Base-by-base conservation (phyloP, 1,139 yeast species). In the Nadsonia starkeyi-henricii region DNA sequence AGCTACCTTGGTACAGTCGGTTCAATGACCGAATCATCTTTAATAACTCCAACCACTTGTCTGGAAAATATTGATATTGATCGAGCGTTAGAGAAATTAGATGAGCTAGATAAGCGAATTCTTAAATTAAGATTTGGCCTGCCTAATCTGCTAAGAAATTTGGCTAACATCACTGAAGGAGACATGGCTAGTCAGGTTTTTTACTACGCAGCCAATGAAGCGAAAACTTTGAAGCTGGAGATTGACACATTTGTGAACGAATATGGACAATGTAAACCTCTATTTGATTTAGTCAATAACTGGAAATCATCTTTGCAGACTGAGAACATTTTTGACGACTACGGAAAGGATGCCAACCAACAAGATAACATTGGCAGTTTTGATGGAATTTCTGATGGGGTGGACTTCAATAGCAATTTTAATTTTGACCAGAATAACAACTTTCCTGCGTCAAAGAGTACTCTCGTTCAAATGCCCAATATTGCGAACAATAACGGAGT, bases 151-250 rank as follows among this genome's bases (percentile, higher is more conserved):
- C n/a, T 47, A 33, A 43, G 49, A 20, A 43, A 43, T 12, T 15
- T 47, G 46, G 49, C 49, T 20, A 43, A 45, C 37, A 39, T 47
- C 23, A 43, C 44, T 2, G 49, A 44, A 30, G 30, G 42, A 8
- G 46, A 47, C 15, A 23, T 44, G n/a, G 46, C 49, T 2, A 45
- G 41, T 39, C 33, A 45, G 3, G 46, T 47, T 17, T 47, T 47
- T 18, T 43, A 39, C 8, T 44, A 44, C 15, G 41, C 46, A 7
- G 49, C 44, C 2, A 37, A 43, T 21, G 49, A 47, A 41, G 49
- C 49, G 7, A 47, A 45, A 19, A 12, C 33, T 17, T 33, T 47
- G 5, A 45, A 47, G 36, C 4, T 43, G 5, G 41, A 47, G 43
- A 44, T 47, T 28, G 49, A 47, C 26, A 45, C 44, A 44, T 44